Conservation (phyloP, 1,284 basidiomycete species). For the Lignosus rhinocerotis region DNA sequence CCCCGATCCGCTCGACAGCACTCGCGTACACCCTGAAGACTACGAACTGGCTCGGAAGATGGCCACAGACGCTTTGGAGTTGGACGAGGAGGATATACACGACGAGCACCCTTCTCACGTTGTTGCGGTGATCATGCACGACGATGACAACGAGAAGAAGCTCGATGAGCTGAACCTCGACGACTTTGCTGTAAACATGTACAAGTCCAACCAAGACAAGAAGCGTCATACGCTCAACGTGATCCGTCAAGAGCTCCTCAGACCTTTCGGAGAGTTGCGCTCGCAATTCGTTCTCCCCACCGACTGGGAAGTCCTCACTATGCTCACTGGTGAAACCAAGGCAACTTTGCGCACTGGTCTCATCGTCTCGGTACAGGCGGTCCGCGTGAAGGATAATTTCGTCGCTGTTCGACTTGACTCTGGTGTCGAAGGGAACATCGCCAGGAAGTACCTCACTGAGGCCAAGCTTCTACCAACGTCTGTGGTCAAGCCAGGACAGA, state of each 20-base stretch:
- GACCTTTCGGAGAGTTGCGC: slow-evolving; percentile 84
- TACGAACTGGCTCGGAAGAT: slow-evolving; percentile 98
- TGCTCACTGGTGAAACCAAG: slow-evolving; percentile 92
- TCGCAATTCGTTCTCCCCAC: slow-evolving; percentile 66
- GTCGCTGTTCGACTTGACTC: slow-evolving; percentile 83
- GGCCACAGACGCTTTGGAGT: slow-evolving; percentile 95
- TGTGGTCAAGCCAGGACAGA: slow-evolving; percentile 72
- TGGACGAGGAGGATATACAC: slow-evolving; percentile 92
- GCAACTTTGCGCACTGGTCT: slow-evolving; percentile 80
- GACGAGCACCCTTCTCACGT: slow-evolving; percentile 90
- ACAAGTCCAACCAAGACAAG: slow-evolving; percentile 78
- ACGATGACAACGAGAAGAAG: slow-evolving; percentile 79
- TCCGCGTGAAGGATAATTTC: slow-evolving; percentile 54
- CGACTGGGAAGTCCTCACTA: slow-evolving; percentile 86
- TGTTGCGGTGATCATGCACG: slow-evolving; percentile 83
- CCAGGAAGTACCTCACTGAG: slow-evolving; percentile 66
- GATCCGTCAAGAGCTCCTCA: slow-evolving; percentile 87
- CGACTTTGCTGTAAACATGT: slow-evolving; percentile 94
- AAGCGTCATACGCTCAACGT: slow-evolving; percentile 89
- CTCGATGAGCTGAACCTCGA: slow-evolving; percentile 92
- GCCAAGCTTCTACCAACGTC: slow-evolving; percentile 43
- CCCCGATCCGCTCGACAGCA: slow-evolving; percentile 92
- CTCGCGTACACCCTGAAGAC: slow-evolving; percentile 97
- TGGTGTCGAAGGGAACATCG: slow-evolving; percentile 87
- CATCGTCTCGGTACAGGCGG: slow-evolving; percentile 82